Conservation (phyloP, 169 alveolate genomes). For the Eimeria mitis region DNA sequence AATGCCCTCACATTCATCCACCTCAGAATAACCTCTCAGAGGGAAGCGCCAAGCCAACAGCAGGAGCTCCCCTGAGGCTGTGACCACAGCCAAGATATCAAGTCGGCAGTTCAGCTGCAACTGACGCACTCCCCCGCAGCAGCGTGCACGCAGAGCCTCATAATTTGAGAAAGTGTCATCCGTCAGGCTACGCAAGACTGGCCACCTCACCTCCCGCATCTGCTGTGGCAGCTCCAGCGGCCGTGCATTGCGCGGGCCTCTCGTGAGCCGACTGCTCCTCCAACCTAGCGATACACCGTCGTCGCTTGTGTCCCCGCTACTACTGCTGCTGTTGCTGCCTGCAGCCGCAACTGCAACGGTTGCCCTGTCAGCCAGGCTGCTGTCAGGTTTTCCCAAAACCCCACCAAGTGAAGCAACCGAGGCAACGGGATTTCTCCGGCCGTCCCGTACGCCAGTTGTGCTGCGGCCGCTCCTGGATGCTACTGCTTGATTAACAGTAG, state of each 20-base stretch:
- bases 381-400: background rate
- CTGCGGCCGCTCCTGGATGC: background rate
- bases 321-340: background rate
- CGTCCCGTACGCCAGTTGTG: background rate
- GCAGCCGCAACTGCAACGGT: conserved; percentile 24
- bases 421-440: background rate
- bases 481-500: background rate
- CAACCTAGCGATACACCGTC: background rate
- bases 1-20: background rate
- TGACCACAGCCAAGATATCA: conserved; percentile 63
- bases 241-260: background rate
- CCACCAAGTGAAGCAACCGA: background rate
- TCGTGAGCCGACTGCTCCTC: background rate
- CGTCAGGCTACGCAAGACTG: background rate
- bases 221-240: background rate
- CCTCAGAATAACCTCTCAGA: conserved; percentile 14
- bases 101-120: conserved; percentile 53
- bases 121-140: conserved; percentile 61
- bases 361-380: background rate
- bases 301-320: conserved; percentile 19
- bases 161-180: conserved; percentile 22
- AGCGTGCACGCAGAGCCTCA: background rate
- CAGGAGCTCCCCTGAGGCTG: conserved; percentile 62
- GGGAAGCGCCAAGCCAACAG: conserved; percentile 76
- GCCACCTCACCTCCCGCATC: background rate